These are phyloP conservation scores for Chlorella ohadii DNA, from an alignment of 139 green algal species.

Conservation along the genomic window DNA sequence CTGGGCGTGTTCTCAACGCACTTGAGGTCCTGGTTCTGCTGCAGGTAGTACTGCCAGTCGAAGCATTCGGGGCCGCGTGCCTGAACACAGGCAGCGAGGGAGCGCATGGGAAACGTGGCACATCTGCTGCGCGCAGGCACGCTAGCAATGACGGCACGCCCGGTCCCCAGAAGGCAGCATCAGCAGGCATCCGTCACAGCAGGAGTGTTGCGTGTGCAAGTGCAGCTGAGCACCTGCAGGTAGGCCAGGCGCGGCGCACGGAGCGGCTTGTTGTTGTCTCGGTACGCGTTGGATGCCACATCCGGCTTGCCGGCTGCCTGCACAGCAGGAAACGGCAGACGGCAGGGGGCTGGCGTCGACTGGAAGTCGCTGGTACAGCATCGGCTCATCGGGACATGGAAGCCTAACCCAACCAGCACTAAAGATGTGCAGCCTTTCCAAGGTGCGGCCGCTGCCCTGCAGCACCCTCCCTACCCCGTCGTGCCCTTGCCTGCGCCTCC, in stretches of 20 bases:
- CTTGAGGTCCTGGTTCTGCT: conserved; percentile 64
- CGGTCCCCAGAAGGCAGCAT: too few relatives aligned
- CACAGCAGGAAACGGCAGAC: not conserved
- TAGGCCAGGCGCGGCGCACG: conserved; percentile 38
- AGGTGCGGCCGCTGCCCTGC: not conserved
- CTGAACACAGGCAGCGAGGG: not conserved
- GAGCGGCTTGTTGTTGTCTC: conserved; percentile 36
- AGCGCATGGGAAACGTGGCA: too few relatives aligned
- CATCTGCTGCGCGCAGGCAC: too few relatives aligned
- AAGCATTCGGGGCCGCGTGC: conserved; percentile 66
- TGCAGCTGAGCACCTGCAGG: conserved; percentile 28
- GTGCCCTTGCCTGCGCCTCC: conserved; percentile 16
- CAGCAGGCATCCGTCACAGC: too few relatives aligned
- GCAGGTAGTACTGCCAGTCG: conserved; percentile 65
- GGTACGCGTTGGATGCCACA: conserved; percentile 52
- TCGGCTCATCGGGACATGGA: too few relatives aligned
- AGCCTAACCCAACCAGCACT: too few relatives aligned
- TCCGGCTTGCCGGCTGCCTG: conserved; percentile 37
- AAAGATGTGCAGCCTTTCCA: too few relatives aligned
- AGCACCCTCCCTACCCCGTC: not conserved
- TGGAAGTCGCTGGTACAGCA: too few relatives aligned
- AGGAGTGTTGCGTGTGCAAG: not conserved
- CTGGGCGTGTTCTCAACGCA: not conserved
- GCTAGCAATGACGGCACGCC: too few relatives aligned
- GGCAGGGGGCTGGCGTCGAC: too few relatives aligned